These are phyloP conservation scores for Petrea volubilis DNA, from an alignment of 257 asterid genomes.

Conservation along the genomic window DNA sequence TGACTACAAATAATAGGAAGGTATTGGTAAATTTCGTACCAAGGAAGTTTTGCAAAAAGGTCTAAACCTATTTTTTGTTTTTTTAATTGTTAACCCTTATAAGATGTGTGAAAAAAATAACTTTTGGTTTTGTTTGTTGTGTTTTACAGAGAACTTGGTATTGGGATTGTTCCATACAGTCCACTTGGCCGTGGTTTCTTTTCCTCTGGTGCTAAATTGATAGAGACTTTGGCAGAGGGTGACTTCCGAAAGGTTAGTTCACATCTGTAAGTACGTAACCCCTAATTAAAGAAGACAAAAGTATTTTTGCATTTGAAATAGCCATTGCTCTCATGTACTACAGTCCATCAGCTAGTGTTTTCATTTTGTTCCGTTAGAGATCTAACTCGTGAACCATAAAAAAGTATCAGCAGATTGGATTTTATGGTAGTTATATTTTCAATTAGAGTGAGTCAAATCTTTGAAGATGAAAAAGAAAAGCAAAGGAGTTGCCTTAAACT, in stretches of 20 bases:
- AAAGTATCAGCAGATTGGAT: background rate
- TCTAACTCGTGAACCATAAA: background rate
- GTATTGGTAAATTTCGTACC: too few relatives aligned
- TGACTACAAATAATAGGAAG: too few relatives aligned
- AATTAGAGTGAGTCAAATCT: background rate
- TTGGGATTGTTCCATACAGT: constrained; percentile 55
- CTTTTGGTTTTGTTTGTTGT: background rate
- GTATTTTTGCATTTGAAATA: background rate
- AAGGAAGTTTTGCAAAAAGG: too few relatives aligned
- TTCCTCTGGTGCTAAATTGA: constrained; percentile 35
- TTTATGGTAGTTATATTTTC: background rate
- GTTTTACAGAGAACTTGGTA: constrained; percentile 53
- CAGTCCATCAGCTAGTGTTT: background rate
- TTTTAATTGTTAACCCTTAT: too few relatives aligned
- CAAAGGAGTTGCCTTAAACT: background rate
- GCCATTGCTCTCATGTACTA: background rate
- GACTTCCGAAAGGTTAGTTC: constrained; percentile 46
- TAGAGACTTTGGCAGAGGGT: constrained; percentile 36
- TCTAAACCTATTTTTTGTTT: too few relatives aligned
- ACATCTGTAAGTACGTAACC: background rate
- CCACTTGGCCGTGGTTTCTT: constrained; percentile 61
- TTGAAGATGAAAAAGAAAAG: background rate
- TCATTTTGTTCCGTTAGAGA: background rate
- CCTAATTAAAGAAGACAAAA: background rate
- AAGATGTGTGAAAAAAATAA: background rate